A percentile compares a stretch with the other conserved stretches of the same genome.
Evolutionary conservation across 2,329 filamentous ascomycete genomes (phyloP).

Genomic region (Dothistroma pini): DNA sequence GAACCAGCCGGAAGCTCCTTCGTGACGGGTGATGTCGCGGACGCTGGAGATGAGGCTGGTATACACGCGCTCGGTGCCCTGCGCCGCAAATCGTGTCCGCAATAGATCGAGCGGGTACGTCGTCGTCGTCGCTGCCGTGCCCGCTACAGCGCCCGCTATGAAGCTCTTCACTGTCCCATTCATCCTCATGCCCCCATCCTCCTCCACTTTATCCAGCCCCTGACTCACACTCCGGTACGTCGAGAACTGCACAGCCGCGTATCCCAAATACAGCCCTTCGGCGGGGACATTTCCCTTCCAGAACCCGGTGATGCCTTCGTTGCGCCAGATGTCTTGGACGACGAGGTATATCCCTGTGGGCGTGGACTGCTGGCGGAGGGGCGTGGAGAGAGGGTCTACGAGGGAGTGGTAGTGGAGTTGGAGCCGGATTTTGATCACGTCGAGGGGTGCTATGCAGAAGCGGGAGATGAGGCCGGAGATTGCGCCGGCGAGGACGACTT

Average conservation of each 20-base stretch:
- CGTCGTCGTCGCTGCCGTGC: conserved; percentile 72
- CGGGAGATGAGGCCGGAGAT: conserved; percentile 83
- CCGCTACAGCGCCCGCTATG: conserved; percentile 75
- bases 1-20: conserved; percentile 80
- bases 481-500: conserved; percentile 64
- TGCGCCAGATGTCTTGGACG: conserved; percentile 62
- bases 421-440: conserved; percentile 96
- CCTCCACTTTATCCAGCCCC: conserved; percentile 55
- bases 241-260: conserved; percentile 85
- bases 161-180: conserved; percentile 73
- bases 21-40: conserved; percentile 66
- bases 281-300: conserved; percentile 99
- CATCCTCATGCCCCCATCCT: conserved; percentile 49
- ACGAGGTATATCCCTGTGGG: conserved; percentile 28
- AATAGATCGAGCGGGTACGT: conserved; percentile 95
- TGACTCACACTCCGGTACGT: conserved; percentile 74
- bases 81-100: conserved; percentile 92
- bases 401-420: conserved; percentile 88
- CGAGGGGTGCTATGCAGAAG: conserved; percentile 90
- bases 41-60: conserved; percentile 65
- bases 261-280: conserved; percentile 89
- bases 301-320: conserved; percentile 79
- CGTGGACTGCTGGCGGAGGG: conserved; percentile 2
- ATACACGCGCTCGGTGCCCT: conserved; percentile 80
- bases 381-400: conserved; percentile 60